These are phyloP conservation scores for Apophysomyces ossiformis DNA, from an alignment of 371 early-diverging fungal genomes.

Conservation along the genomic window DNA sequence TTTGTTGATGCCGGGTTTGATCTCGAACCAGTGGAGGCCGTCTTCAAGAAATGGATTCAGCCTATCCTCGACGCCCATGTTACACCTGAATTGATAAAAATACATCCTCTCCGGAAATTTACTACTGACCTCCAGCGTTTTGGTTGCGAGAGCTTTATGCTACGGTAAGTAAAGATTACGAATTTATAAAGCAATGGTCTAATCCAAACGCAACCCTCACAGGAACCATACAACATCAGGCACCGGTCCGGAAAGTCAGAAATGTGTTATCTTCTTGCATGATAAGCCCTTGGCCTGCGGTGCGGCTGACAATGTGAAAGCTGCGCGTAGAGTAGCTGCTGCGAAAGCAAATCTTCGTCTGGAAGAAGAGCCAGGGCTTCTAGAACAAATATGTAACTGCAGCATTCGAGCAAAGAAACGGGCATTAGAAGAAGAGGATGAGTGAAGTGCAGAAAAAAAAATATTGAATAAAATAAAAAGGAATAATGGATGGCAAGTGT, in stretches of 20 bases:
- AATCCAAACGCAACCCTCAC: neutral
- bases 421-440: neutral
- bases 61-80: slow-evolving; percentile 61
- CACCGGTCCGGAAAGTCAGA: slow-evolving; percentile 36
- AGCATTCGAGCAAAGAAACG: neutral
- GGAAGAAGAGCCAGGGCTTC: slow-evolving; percentile 41
- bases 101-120: slow-evolving; percentile 59
- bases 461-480: too few relatives aligned
- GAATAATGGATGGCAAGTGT: too few relatives aligned
- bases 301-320: slow-evolving; percentile 50
- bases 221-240: slow-evolving; percentile 46
- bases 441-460: neutral
- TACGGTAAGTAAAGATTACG: slow-evolving; percentile 33
- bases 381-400: slow-evolving; percentile 44
- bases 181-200: too few relatives aligned
- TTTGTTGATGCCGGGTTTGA: slow-evolving; percentile 84
- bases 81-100: slow-evolving; percentile 49
- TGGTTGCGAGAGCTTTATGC: slow-evolving; percentile 53
- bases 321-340: slow-evolving; percentile 58
- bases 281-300: slow-evolving; percentile 46
- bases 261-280: slow-evolving; percentile 58
- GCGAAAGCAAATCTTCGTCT: slow-evolving; percentile 38
- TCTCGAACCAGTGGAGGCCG: slow-evolving; percentile 48
- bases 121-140: slow-evolving; percentile 46
- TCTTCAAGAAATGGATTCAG: slow-evolving; percentile 59